Base-by-base conservation (phyloP, 208 protist genomes). In the Tritrichomonas musculus region DNA sequence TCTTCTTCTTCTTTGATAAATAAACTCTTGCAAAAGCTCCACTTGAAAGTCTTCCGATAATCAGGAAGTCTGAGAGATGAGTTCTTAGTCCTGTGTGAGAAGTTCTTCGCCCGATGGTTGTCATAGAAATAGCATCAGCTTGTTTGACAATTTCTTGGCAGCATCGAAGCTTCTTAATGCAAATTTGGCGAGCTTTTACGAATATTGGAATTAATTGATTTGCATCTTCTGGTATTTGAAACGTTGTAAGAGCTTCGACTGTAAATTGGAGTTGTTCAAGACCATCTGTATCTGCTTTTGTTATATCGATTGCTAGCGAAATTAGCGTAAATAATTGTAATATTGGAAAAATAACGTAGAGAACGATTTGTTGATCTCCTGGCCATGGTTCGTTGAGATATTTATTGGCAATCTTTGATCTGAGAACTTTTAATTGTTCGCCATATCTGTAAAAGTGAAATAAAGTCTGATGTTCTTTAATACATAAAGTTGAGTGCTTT, bases 1-100 rank as follows among this genome's bases (percentile, higher is more conserved):
- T 88, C 39, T 88, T 88, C 77, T 88, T 88, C n/a, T 88, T 88
- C 41, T 39, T 44, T 8, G 77, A 25, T 30, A 88, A 36, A 60
- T 47, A 88, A 13, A 88, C 77, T 57, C 77, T 25, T 39, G 77
- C 77, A 39, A 44, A 88, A 39, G 77, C 47, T 13, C 77, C 77
- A 22, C 47, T 57, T 57, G 77, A 88, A 88, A 88, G 33, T 53
- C 47, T 33, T 36, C 41, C 11, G 20, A 88, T 33, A 39, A 88
- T 47, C 20, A 57, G 27, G 17, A 88, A 88, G 36, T 88, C 77
- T 41, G 77, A 53, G 1, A 88, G 33, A 20, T 5, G 66, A 30
- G 72, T 60, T 65, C 57, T 41, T 22, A 60, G 5, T 60, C 53
- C 33, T 20, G 73, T 20, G 4, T 0, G 20, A 39, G n/a, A 33